Conservation (phyloP, 106 monocot genomes). For the Hemerocallis citrina region DNA sequence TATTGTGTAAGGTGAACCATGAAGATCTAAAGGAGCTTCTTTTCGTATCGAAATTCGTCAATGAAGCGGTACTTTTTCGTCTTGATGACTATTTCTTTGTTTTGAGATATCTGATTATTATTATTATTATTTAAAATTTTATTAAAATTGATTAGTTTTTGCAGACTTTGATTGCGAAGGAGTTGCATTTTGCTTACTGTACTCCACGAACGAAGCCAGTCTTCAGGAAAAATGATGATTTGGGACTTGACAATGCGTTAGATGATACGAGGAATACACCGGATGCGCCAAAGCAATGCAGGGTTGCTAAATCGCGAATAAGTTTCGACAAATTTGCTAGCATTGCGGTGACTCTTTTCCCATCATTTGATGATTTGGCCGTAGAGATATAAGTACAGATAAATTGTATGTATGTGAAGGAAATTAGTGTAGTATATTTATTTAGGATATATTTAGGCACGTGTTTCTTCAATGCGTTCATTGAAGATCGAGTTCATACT, state of each 20-base stretch:
- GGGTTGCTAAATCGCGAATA: slow-evolving; percentile 22
- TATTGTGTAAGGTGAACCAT: slow-evolving; percentile 33
- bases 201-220: slow-evolving; percentile 20
- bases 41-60: slow-evolving; percentile 32
- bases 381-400: neutral
- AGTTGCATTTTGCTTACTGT: slow-evolving; percentile 30
- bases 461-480: slow-evolving; percentile 6
- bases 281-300: slow-evolving; percentile 25
- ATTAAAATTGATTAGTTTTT: neutral
- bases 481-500: neutral
- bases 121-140: too few species aligned
- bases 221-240: neutral
- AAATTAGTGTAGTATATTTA: neutral
- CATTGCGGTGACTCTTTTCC: slow-evolving; percentile 23
- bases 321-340: slow-evolving; percentile 12
- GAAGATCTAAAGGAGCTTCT: slow-evolving; percentile 34
- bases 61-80: slow-evolving; percentile 24
- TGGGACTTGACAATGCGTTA: neutral
- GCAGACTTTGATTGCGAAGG: slow-evolving; percentile 28
- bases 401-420: too few species aligned
- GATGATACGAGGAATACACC: slow-evolving; percentile 5
- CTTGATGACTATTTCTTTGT: neutral
- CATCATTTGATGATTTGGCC: slow-evolving; percentile 9
- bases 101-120: too few species aligned
- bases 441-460: neutral